Conservation (phyloP, 768 basidiomycete species). For the Hypsizygus marmoreus region DNA sequence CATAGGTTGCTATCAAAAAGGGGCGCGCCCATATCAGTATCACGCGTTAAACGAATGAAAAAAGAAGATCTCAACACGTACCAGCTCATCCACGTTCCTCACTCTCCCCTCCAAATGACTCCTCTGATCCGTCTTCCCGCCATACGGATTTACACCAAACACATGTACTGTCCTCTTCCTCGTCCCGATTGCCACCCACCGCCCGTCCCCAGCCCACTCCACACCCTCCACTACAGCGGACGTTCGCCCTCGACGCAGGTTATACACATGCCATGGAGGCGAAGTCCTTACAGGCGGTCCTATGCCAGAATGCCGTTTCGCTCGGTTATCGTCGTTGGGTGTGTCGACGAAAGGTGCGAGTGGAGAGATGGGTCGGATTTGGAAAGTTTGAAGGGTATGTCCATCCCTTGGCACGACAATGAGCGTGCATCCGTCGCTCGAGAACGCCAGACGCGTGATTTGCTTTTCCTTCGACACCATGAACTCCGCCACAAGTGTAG, state of each 20-base stretch:
- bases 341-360: not conserved
- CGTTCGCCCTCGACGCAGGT: conserved; percentile 72
- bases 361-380: conserved; percentile 29
- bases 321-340: not conserved
- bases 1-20: conserved; percentile 43
- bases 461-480: conserved; percentile 47
- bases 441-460: conserved; percentile 50
- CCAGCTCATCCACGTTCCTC: conserved; percentile 49
- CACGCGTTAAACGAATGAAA: not conserved
- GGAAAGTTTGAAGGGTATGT: conserved; percentile 52
- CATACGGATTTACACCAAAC: conserved; percentile 77
- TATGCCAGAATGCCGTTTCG: not conserved
- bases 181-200: conserved; percentile 74
- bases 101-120: conserved; percentile 66
- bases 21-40: not conserved
- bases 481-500: conserved; percentile 57
- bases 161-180: conserved; percentile 66
- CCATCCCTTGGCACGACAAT: conserved; percentile 57
- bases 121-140: conserved; percentile 61
- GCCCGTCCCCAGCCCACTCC: conserved; percentile 55
- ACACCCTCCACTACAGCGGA: conserved; percentile 60
- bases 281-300: too few species aligned
- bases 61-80: conserved; percentile 32
- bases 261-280: conserved; percentile 72
- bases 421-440: conserved; percentile 54